Conservation (phyloP, 2,329 filamentous ascomycete genomes). For the Diaporthe sp. region DNA sequence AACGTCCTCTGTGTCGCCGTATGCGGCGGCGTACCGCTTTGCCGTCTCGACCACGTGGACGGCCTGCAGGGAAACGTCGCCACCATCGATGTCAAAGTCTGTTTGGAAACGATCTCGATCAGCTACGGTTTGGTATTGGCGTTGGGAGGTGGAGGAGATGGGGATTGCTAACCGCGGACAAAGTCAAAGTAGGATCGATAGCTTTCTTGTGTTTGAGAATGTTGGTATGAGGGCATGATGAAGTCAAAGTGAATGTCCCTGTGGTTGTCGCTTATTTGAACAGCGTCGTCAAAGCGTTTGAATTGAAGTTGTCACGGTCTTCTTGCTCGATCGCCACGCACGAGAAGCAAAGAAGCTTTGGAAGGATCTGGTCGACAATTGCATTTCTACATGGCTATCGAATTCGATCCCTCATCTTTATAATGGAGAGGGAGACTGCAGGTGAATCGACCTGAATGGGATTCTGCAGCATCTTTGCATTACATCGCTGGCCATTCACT, state of each 20-base stretch:
- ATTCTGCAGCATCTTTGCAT: slow-evolving; percentile 19
- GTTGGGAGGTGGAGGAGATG: too few species aligned
- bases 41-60: slow-evolving; percentile 13
- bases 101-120: not conserved
- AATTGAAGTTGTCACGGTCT: not conserved
- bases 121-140: not conserved
- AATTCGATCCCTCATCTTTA: not conserved
- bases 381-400: not conserved
- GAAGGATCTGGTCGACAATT: not conserved
- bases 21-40: slow-evolving; percentile 25
- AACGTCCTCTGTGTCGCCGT: slow-evolving; percentile 23
- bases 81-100: slow-evolving; percentile 20
- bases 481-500: not conserved
- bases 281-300: not conserved
- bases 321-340: not conserved
- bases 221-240: slow-evolving; percentile 15
- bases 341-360: too few species aligned
- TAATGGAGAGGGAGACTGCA: not conserved
- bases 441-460: slow-evolving; percentile 3
- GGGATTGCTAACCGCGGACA: not conserved
- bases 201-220: slow-evolving; percentile 2
- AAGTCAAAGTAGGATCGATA: slow-evolving; percentile 20
- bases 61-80: slow-evolving; percentile 18
- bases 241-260: not conserved
- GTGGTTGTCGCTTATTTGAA: not conserved